Evolutionary conservation across 345 rosid genomes (phyloP), one percentile per base, ranked within the genome.

Genomic region (Trapa bicornis): DNA sequence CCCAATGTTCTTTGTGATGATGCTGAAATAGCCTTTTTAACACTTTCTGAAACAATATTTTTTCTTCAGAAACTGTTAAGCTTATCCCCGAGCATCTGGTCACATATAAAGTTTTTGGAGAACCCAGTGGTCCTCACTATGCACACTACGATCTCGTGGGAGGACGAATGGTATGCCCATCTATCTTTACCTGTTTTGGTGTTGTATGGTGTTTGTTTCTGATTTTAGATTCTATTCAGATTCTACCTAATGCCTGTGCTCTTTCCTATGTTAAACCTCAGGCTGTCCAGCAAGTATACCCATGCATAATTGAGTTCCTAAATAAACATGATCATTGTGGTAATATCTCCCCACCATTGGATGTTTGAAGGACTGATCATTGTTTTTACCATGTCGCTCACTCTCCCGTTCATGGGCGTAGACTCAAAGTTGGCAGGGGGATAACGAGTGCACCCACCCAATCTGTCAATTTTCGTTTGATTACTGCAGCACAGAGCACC

Each of bases 231-330:
- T 37, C 37, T 75, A 22, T 22, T 52, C 73, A 67, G 36, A 70
- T 45, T 68, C 68, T 35, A 10, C 43, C 45, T 68, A 37, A 52
- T 65, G 66, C 61, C 60, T 39, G 41, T 60, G 17, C 64, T 42
- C 43, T 43, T 36, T 32, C 38, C 50, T 22, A 47, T 64, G 17
- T 16, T 47, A 33, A 43, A n/a, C 48, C 33, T 56, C 91, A 94
- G 99, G 99, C 96, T 0, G 83, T 81, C 87, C 87, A 91, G 79
- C 95, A 91, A 83, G 76, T 94, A 54, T 94, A 91, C 79, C 96
- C 99, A 33, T 86, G 83, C 71, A 82, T 88, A 78, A 67, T 88
- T 36, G 75, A 91, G 66, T 94, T 91, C 75, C 92, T 94, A 61
- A 68, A 77, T 77, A 65, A 58, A 45, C 67, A 84, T 61, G 98